Evolutionary conservation across 257 asterid genomes (phyloP), one percentile per base, ranked within the genome.

Genomic region (Ehretia macrophylla): DNA sequence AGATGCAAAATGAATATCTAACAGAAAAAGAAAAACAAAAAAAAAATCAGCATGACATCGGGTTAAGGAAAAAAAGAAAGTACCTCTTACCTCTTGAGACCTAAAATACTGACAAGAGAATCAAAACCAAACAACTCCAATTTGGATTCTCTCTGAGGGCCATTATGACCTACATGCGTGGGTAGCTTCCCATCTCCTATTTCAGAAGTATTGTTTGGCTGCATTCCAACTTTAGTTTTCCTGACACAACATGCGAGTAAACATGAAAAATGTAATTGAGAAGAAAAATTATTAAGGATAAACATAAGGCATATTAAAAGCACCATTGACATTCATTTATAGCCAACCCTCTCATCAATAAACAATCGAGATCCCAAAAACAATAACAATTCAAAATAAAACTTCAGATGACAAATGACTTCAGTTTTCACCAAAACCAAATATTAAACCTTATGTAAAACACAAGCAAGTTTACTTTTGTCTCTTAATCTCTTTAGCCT

Each of bases 81-180:
- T 63, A 68, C 22, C 63, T 32, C 75, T 48, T 80, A 92, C 99
- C 96, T 88, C 79, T 86, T 92, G 65, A 92, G 99, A 70, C 99
- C 99, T 73, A 89, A 77, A 64, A 88, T 92, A 70, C 86, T 89
- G 53, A 92, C 99, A 14, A 92, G 97, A 37, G 99, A 92, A 71
- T 92, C 98, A 72, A 91, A 86, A 63, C 97, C 97, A 83, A 92
- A 92, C 69, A 92, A 74, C 78, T 86, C 99, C 90, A 92, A 75
- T 75, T 89, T 88, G 65, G 99, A 92, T 62, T 84, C 94, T 39
- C 56, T 64, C 51, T 75, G 91, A 58, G 85, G 58, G 62, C 86
- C 96, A 68, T 82, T 88, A 64, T 58, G 71, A 52, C 66, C 79
- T 65, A 51, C 86, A 71, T 83, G 89, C 58, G 74, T 70, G 46